Conservation (phyloP, 305 asterid genomes). For the Solanum hybrid region DNA sequence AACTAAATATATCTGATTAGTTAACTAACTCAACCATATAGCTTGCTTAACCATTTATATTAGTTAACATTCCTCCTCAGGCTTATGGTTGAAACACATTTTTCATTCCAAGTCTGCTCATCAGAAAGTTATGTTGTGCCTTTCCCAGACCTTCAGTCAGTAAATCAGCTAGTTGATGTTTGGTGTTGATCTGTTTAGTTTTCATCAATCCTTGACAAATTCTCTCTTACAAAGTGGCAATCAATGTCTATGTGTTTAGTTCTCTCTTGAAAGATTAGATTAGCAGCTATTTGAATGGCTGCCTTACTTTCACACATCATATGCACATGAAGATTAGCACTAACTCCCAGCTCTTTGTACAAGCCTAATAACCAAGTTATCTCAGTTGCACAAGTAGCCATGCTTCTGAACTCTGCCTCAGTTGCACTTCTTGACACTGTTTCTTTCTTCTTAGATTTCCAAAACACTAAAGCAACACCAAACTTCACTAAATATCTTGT, state of each 20-base stretch:
- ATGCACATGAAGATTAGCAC: neutral
- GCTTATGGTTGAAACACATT: neutral
- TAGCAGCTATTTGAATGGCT: neutral
- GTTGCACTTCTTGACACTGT: neutral
- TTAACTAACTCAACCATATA: neutral
- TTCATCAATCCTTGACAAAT: neutral
- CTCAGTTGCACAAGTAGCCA: neutral
- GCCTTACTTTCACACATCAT: neutral
- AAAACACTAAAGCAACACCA: neutral
- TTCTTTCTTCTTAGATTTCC: neutral
- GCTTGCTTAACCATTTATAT: neutral
- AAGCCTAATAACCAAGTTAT: neutral
- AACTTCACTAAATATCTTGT: too few species aligned
- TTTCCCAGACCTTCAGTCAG: neutral
- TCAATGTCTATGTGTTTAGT: neutral
- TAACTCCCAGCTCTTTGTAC: neutral
- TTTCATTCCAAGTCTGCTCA: neutral
- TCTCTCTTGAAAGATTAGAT: too few species aligned
- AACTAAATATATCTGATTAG: neutral
- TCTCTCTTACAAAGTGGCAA: neutral
- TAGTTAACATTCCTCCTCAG: neutral
- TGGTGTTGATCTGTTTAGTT: too few species aligned
- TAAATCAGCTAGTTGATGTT: neutral
- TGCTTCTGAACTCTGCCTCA: neutral
- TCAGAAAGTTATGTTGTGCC: neutral